Conservation (phyloP, 2,329 filamentous ascomycete genomes). For the Rhytidhysteron rufulum region DNA sequence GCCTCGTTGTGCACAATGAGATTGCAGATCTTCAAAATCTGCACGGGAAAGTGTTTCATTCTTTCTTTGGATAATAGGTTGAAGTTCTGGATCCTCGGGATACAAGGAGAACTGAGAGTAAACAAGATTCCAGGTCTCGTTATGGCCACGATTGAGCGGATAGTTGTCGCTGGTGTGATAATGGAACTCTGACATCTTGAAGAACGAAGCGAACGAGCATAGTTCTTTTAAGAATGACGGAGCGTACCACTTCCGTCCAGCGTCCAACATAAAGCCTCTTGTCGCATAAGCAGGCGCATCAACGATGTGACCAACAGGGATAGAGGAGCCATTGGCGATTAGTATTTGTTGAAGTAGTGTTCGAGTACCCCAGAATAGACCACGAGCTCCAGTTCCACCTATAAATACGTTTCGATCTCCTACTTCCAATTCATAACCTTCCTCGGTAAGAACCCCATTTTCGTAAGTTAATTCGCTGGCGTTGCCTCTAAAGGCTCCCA, state of each 20-base stretch:
- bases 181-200: constrained; percentile 49
- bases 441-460: constrained; percentile 44
- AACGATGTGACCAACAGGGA: constrained; percentile 23
- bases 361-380: constrained; percentile 48
- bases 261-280: constrained; percentile 44
- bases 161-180: constrained; percentile 51
- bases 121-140: constrained; percentile 44
- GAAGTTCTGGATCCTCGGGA: constrained; percentile 33
- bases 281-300: constrained; percentile 45
- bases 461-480: constrained; percentile 42
- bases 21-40: constrained; percentile 34
- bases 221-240: constrained; percentile 41
- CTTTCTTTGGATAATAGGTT: constrained; percentile 29
- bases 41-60: constrained; percentile 32
- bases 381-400: constrained; percentile 41
- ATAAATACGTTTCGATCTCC: constrained; percentile 31
- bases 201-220: constrained; percentile 45
- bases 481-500: constrained; percentile 32
- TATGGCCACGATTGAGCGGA: constrained; percentile 44
- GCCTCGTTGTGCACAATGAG: constrained; percentile 30
- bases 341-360: constrained; percentile 43
- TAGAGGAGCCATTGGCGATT: constrained; percentile 27
- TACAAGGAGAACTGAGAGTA: constrained; percentile 45
- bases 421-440: constrained; percentile 49
- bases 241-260: constrained; percentile 44